A percentile compares a stretch with the other conserved stretches of the same genome.
Evolutionary conservation across 495 filamentous ascomycete species (phyloP).

Genomic region (Daldinia vernicosa): DNA sequence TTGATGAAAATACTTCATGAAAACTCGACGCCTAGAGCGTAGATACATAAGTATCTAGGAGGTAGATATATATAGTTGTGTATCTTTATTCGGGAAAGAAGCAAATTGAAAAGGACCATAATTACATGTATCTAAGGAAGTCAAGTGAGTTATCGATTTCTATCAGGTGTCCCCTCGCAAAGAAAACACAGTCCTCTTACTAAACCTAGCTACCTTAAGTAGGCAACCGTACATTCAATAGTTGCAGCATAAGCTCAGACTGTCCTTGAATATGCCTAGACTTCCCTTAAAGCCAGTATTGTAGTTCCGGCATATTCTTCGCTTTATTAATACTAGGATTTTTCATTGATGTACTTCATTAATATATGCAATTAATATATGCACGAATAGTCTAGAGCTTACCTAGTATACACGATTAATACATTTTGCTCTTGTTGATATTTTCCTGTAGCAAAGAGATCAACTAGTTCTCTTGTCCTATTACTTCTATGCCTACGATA

Average conservation of each 20-base stretch:
- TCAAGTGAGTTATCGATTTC: background rate
- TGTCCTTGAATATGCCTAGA: background rate
- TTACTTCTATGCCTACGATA: background rate
- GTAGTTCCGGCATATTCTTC: background rate
- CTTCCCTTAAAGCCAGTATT: background rate
- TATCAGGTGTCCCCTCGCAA: background rate
- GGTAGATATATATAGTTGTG: background rate
- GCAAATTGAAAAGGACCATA: background rate
- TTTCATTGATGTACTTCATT: background rate
- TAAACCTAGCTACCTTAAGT: background rate
- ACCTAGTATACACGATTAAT: background rate
- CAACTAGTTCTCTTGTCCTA: background rate
- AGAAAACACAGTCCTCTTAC: background rate
- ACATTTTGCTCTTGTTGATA: background rate
- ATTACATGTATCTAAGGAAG: background rate
- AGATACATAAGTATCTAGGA: no score
- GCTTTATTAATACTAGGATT: background rate
- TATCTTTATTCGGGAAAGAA: background rate
- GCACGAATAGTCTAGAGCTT: background rate
- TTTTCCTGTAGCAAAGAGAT: slow-evolving; percentile 8
- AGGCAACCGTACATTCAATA: background rate
- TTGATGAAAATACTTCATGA: no score
- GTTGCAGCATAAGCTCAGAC: background rate
- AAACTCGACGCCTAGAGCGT: no score
- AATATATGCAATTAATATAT: background rate